Evolutionary conservation across 2,329 filamentous ascomycete species (phyloP), one percentile per base, ranked within the genome.

Genomic region (Exserohilum rostratum): DNA sequence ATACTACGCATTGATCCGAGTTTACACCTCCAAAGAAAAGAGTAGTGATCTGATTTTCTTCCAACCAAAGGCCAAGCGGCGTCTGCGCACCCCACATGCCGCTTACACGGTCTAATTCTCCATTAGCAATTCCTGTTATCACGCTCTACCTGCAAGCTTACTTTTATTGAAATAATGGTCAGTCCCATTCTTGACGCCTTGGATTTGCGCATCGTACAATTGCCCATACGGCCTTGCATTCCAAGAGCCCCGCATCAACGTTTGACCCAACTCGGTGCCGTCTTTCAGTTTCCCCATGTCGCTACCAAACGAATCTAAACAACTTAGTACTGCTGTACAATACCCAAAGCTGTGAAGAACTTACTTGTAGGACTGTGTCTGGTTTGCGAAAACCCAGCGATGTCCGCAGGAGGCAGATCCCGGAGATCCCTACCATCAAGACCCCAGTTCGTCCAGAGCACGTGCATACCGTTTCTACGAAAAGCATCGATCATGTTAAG

Each of bases 371-470:
- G 54, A 43, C 27, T 50, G 31, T 46, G 20, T 22, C 30, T 35
- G 3, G 46, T 47, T 6, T 9, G 33, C 5, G 44, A 50, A 45
- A 62, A 62, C 13, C 44, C 50, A 12, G 34, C 45, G 10, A 62
- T 20, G 29, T 74, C 64, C 5, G 65, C 62, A 3, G 71, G 66
- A 6, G 71, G 71, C 65, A 74, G 72, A 27, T 50, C 57, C 42
- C 58, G 55, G n/a, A 74, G 50, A 51, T 75, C 71, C 18, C 65
- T 53, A n/a, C 66, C 68, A 15, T 66, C 64, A 43, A 76, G 61
- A 6, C 72, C 73, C 73, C 72, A 76, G 58, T 73, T 74, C 49
- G 73, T 55, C 71, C 71, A 76, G 27, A 67, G 62, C 46, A 75
- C 65, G 42, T 66, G 60, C 30, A 76, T 70, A 11, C 69, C 67